Percentiles rank a stretch among this genome's conserved stretches.
Conservation (phyloP, 108 stramenopile genomes). For the Fragilariopsis cylindrus region DNA sequence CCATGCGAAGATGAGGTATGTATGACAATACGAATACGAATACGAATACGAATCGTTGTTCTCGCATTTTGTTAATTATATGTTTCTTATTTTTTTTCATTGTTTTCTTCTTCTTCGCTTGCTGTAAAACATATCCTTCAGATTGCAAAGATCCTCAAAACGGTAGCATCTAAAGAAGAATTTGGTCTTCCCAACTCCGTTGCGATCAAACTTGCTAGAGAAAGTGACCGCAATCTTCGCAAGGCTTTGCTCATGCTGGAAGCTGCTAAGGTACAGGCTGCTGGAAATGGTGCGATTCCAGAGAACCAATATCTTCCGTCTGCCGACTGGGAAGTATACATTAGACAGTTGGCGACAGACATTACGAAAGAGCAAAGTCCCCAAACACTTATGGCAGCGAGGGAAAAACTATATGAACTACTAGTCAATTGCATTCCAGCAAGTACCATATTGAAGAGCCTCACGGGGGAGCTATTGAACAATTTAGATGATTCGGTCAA, state of each 20-base stretch:
- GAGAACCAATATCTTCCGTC: slow-evolving; percentile 47
- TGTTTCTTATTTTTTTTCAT: not conserved
- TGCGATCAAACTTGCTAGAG: slow-evolving; percentile 73
- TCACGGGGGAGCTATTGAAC: slow-evolving; percentile 81
- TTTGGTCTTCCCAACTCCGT: slow-evolving; percentile 72
- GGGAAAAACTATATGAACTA: slow-evolving; percentile 96
- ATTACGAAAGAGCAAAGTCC: slow-evolving; percentile 89
- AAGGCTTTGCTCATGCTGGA: slow-evolving; percentile 97
- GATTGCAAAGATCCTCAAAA: slow-evolving; percentile 76
- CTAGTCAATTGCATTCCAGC: slow-evolving; percentile 97
- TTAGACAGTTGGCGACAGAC: slow-evolving; percentile 83
- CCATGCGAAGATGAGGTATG: slow-evolving; percentile 77
- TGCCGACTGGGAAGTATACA: slow-evolving; percentile 98
- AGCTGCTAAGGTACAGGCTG: slow-evolving; percentile 80
- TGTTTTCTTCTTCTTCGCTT: not conserved
- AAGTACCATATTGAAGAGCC: slow-evolving; percentile 89
- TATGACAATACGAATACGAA: not conserved
- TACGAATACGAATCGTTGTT: too few relatives aligned
- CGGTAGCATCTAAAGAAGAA: slow-evolving; percentile 77
- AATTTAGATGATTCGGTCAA: slow-evolving; percentile 89
- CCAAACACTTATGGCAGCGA: slow-evolving; percentile 74
- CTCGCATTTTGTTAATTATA: not conserved
- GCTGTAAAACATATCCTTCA: not conserved
- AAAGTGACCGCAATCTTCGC: slow-evolving; percentile 91
- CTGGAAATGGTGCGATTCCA: slow-evolving; percentile 44